Base-by-base conservation (phyloP, 257 asterid genomes). In the Prunella vulgaris region DNA sequence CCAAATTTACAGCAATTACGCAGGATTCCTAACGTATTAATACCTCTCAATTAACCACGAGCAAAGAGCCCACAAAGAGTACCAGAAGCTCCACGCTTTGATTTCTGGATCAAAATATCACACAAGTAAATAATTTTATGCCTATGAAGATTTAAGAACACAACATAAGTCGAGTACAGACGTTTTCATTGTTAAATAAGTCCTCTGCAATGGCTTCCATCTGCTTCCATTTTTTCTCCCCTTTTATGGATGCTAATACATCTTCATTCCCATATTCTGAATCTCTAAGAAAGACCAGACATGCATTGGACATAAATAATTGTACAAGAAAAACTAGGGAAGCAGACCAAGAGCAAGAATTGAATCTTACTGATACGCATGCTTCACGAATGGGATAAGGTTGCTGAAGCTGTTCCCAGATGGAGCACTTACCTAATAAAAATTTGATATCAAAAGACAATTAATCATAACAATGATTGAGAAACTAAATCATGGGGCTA, bases 181-280 rank as follows among this genome's bases (percentile, higher is more conserved):
- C 98, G 96, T 86, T 89, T 74, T 87, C 91, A 40, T 77, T 74
- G 77, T 90, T 87, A 67, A 94, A 94, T n/a, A 91, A 78, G 80
- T 90, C 97, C 32, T 94, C 99, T 5, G 96, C 96, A 52, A 87
- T 78, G 66, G 96, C 95, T 79, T 94, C 97, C 97, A 86, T 86
- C 83, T 89, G 87, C 80, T 86, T 91, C 66, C 96, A 87, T 75
- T 77, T 87, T 71, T 85, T 87, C 86, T 94, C 97, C 77, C 82
- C 95, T 82, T 83, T 87, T 3, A 87, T 38, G 28, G 87, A 84
- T 79, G 88, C 86, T 9, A 85, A 86, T 20, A 86, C 85, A 54
- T 87, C 90, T 76, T 87, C 95, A 38, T 76, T 83, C 59, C 96
- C 95, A 66, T 79, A 84, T 67, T 86, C 93, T 5, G 95, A 78